A percentile compares a stretch with the other conserved stretches of the same genome.
These are phyloP conservation scores for Tremellales sp. DNA, from an alignment of 1,284 basidiomycete species.

Conservation along the genomic window DNA sequence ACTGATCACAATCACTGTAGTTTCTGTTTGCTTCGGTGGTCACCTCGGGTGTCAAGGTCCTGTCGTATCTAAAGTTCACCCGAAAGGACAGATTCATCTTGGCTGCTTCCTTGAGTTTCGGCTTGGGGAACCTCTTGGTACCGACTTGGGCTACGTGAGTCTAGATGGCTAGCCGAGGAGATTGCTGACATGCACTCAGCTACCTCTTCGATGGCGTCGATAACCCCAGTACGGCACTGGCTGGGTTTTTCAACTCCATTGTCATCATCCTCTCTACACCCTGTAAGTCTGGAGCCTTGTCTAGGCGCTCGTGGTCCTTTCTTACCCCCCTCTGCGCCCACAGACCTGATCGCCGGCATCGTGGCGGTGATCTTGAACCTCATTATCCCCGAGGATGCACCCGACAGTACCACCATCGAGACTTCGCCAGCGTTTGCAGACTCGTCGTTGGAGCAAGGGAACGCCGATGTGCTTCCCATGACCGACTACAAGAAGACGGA, in stretches of 20 bases:
- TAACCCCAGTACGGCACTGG: conserved; percentile 58
- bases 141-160: conserved; percentile 42
- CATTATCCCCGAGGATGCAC: conserved; percentile 56
- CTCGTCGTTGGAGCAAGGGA: conserved; percentile 6
- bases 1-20: background rate
- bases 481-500: too few relatives aligned
- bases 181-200: too few relatives aligned
- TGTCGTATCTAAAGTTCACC: conserved; percentile 62
- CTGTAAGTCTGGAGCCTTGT: conserved; percentile 54
- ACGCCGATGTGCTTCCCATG: too few relatives aligned
- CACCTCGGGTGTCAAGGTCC: conserved; percentile 63
- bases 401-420: conserved; percentile 3
- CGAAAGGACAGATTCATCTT: conserved; percentile 70
- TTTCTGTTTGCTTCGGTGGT: conserved; percentile 60
- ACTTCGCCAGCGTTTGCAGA: conserved; percentile 5
- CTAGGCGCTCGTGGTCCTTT: background rate
- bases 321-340: conserved; percentile 1
- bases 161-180: too few relatives aligned
- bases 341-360: conserved; percentile 64
- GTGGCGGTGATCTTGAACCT: conserved; percentile 64
- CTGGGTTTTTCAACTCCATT: conserved; percentile 71
- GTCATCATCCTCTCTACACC: conserved; percentile 72
- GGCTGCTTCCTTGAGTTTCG: conserved; percentile 65
- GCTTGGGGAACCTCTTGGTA: conserved; percentile 60
- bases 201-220: conserved; percentile 60